Base-by-base conservation (phyloP, 768 basidiomycete genomes). In the Leucosporidium creatinivorum region DNA sequence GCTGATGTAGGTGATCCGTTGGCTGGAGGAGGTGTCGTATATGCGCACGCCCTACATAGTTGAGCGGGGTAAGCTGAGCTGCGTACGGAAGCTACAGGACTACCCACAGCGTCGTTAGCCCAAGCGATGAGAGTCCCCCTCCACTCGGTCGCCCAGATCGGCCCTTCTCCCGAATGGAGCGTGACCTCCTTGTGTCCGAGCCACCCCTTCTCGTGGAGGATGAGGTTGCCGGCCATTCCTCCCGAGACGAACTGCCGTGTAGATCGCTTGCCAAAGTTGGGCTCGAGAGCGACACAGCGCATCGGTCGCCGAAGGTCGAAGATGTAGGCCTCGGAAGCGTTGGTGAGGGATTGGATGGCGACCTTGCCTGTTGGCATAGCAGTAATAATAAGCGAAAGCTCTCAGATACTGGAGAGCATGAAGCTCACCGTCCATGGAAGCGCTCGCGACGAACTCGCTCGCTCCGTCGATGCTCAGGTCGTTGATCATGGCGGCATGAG, bases 131-230 rank as follows among this genome's bases (percentile, higher is more conserved):
- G 81, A 58, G 84, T 84, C 1, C 86, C 87, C 74, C 85, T 81
- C 96, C 96, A 98, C 65, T 87, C 83, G 15, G 87, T 85, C 61
- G 87, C 86, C 92, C 93, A 97, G 61, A 99, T 90, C 0, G 96
- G 91, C 17, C 94, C 96, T 79, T 98, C 96, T 6, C 88, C 89
- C 47, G 81, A 81, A 75, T 92, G 87, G 21, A 76, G 49, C 9
- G 87, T 78, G 0, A 87, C 89, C 77, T 94, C 93, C 75, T 90
- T 96, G 74, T 96, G 89, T 0, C 94, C 93, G 1, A 97, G 79
- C 93, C 96, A 97, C 9, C 93, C 90, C 76, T 96, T 97, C 81
- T 97, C 94, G 70, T 89, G 85, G 73, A 96, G 74, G n/a, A 89
- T 81, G 31, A 99, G 80, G 26, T 83, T 85, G 6, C 96, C 94